Conservation (phyloP, 2,329 filamentous ascomycete genomes). For the Diaporthe citriasiana region DNA sequence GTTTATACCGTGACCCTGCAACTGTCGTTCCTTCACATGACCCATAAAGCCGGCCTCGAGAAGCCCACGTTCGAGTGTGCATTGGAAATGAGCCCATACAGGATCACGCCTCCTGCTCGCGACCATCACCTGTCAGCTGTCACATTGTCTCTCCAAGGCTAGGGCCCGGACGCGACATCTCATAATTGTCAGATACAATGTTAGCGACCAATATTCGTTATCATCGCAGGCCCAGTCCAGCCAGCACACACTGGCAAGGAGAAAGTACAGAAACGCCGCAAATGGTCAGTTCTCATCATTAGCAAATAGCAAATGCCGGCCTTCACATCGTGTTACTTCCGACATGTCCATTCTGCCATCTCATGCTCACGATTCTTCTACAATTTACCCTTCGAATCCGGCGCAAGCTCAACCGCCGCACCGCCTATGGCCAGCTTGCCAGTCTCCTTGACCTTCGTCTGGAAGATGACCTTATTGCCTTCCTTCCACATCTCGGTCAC, state of each 20-base stretch:
- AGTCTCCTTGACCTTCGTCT: conserved; percentile 91
- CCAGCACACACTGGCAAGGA: too few relatives aligned
- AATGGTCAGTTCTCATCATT: background rate
- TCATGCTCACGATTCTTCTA: background rate
- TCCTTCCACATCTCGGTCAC: conserved; percentile 97
- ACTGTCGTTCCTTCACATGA: background rate
- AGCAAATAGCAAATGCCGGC: background rate
- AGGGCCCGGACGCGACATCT: background rate
- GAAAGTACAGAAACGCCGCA: background rate
- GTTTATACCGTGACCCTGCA: too few relatives aligned
- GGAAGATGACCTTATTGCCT: conserved; percentile 83
- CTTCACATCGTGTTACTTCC: background rate
- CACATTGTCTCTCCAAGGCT: background rate
- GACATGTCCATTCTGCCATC: background rate
- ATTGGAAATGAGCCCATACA: background rate
- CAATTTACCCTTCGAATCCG: conserved; percentile 51
- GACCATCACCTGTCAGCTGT: background rate
- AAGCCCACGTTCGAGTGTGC: background rate
- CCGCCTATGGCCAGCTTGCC: conserved; percentile 89
- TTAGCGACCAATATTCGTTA: background rate
- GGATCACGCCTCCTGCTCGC: background rate
- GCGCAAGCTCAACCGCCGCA: conserved; percentile 81
- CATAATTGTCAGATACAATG: background rate
- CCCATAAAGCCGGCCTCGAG: background rate
- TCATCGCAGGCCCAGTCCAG: background rate